Percentiles rank a stretch among this genome's conserved stretches.
These are phyloP conservation scores for Hyaloraphidium curvatum DNA, from an alignment of 192 early-diverging fungal genomes.

Conservation along the genomic window DNA sequence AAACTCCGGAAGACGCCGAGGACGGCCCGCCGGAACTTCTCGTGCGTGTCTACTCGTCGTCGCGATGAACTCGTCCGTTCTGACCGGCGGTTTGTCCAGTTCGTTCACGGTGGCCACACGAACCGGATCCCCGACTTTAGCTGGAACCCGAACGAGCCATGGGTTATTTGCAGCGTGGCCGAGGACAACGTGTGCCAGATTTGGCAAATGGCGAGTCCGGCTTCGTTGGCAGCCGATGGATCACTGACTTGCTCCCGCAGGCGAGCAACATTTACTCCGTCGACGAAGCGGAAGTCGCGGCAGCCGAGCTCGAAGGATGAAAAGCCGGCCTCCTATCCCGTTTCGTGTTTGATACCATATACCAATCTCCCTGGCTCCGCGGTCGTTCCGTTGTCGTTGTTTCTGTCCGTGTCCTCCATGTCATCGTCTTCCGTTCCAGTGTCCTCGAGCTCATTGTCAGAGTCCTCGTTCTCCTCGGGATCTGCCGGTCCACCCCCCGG, in stretches of 20 bases:
- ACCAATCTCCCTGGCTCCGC: not conserved
- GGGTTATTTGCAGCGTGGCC: conserved; percentile 82
- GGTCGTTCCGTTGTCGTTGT: not conserved
- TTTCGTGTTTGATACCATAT: not conserved
- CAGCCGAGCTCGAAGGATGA: not conserved
- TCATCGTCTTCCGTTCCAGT: not conserved
- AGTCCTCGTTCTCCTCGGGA: not conserved
- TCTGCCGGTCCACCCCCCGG: not conserved
- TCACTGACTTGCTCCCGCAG: conserved; percentile 8
- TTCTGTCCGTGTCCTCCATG: not conserved
- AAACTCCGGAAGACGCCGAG: conserved; percentile 86
- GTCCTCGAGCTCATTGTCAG: not conserved
- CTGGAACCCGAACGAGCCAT: conserved; percentile 87
- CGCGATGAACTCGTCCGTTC: not conserved
- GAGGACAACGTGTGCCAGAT: conserved; percentile 97
- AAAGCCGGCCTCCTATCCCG: not conserved
- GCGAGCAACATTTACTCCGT: conserved; percentile 31
- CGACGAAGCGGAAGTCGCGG: conserved; percentile 21
- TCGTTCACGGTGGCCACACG: conserved; percentile 95
- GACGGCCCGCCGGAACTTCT: conserved; percentile 93
- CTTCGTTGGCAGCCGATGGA: not conserved
- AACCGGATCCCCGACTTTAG: conserved; percentile 88
- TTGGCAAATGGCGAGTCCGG: conserved; percentile 78
- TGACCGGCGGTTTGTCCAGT: conserved; percentile 29
- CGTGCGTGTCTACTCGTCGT: conserved; percentile 16